phyloP scores from a whole-genome alignment of 768 basidiomycete species.

The Rhodosporidiobolus sp. region DNA sequence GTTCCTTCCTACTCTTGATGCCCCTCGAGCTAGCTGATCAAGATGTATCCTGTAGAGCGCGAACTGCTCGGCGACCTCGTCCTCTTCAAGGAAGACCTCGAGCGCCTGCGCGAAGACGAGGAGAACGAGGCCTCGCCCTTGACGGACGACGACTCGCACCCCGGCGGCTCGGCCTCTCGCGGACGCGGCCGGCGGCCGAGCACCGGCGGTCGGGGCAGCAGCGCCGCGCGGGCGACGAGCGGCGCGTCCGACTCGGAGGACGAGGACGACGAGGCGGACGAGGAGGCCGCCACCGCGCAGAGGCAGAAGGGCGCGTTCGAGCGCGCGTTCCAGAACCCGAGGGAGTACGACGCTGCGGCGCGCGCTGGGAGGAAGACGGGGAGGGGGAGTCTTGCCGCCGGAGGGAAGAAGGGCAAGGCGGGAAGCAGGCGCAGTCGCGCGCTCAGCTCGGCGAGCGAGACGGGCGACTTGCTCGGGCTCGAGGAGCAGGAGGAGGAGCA shows the following conservation, averaged over 20 bases:
- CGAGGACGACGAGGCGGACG: slow-evolving; percentile 12
- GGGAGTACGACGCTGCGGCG: slow-evolving; percentile 30
- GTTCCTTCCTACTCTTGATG: not conserved
- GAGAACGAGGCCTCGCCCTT: not conserved
- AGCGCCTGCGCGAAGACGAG: slow-evolving; percentile 48
- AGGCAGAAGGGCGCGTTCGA: slow-evolving; percentile 27
- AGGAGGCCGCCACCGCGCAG: not conserved
- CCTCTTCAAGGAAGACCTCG: slow-evolving; percentile 48
- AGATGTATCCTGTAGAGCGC: slow-evolving; percentile 55
- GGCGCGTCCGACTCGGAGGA: slow-evolving; percentile 25
- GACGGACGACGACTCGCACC: slow-evolving; percentile 1
- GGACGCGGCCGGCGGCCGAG: not conserved
- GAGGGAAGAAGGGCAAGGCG: not conserved
- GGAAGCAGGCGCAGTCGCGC: not conserved
- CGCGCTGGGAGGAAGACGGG: slow-evolving; percentile 22
- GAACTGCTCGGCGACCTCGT: slow-evolving; percentile 56
- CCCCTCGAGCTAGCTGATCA: too few species aligned
- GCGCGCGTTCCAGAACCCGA: slow-evolving; percentile 27
- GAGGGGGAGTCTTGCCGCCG: not conserved
- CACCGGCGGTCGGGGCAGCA: too few species aligned
- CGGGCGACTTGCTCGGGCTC: slow-evolving; percentile 39
- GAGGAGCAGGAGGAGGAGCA: slow-evolving; percentile 48
- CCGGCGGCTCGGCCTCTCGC: not conserved
- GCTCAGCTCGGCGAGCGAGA: slow-evolving; percentile 16
- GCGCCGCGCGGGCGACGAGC: slow-evolving; percentile 7